These are phyloP conservation scores for Nemania serpens DNA, from an alignment of 2,329 filamentous ascomycete genomes.

Conservation along the genomic window DNA sequence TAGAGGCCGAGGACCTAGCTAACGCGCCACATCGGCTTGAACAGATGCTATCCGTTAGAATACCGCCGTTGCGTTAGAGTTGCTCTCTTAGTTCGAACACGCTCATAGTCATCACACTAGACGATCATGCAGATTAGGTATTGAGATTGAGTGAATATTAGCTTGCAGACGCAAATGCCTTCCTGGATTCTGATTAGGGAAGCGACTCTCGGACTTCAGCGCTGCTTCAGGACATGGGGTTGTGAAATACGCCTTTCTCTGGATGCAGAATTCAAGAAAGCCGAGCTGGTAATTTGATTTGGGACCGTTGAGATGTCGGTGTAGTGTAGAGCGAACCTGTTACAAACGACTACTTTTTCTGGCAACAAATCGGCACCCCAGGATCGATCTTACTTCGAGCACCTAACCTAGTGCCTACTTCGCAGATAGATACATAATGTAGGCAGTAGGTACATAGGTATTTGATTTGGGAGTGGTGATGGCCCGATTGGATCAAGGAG, in stretches of 20 bases:
- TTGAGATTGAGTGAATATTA: background rate
- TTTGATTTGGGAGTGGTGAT: slow-evolving; percentile 17
- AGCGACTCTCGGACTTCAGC: background rate
- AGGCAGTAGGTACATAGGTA: background rate
- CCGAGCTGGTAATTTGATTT: background rate
- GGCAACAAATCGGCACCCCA: slow-evolving; percentile 5
- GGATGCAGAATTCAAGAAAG: background rate
- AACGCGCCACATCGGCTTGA: too few relatives aligned
- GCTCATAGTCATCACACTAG: too few relatives aligned
- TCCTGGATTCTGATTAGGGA: background rate
- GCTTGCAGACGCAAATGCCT: background rate
- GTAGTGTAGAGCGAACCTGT: slow-evolving; percentile 8
- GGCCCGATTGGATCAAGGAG: slow-evolving; percentile 23
- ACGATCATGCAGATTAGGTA: too few relatives aligned
- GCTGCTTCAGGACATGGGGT: background rate
- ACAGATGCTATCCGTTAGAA: too few relatives aligned
- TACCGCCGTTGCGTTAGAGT: too few relatives aligned
- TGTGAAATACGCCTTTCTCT: background rate
- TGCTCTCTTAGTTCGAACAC: too few relatives aligned
- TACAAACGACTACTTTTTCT: background rate
- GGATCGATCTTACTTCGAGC: background rate
- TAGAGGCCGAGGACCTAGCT: too few relatives aligned
- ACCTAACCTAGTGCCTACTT: background rate
- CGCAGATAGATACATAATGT: background rate
- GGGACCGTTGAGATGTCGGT: slow-evolving; percentile 3